phyloP scores from a whole-genome alignment of 768 basidiomycete species.

The Leccinellum luteum region DNA sequence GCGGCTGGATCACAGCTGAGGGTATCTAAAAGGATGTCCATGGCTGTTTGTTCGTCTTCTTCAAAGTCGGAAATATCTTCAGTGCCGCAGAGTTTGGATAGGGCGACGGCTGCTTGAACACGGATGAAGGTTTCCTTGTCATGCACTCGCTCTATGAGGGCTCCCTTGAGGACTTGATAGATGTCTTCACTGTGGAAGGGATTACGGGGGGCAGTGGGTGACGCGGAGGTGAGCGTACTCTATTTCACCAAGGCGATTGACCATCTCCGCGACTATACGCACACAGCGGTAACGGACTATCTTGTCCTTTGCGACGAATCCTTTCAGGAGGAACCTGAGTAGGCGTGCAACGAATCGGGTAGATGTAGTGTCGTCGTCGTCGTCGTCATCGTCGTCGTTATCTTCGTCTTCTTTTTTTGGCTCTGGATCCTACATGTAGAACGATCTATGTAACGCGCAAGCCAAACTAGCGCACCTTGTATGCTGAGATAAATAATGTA shows the following conservation, averaged over 20 bases:
- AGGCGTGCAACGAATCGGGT: constrained; percentile 68
- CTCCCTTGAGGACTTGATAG: constrained; percentile 57
- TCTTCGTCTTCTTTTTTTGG: constrained; percentile 31
- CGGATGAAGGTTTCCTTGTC: constrained; percentile 82
- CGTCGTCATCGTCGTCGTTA: constrained; percentile 43
- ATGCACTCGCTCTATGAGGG: constrained; percentile 65
- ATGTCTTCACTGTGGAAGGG: constrained; percentile 62
- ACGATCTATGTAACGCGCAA: not conserved
- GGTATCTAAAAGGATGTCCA: constrained; percentile 63
- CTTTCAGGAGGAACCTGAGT: constrained; percentile 69
- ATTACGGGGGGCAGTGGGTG: not conserved
- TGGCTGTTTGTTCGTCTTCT: constrained; percentile 42
- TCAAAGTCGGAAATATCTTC: constrained; percentile 63
- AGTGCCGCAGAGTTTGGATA: constrained; percentile 71
- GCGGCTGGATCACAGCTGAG: constrained; percentile 71
- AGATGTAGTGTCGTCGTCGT: constrained; percentile 65
- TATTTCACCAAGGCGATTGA: constrained; percentile 76
- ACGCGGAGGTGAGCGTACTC: constrained; percentile 53
- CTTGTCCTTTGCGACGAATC: constrained; percentile 87
- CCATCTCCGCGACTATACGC: constrained; percentile 75
- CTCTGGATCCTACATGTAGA: constrained; percentile 27
- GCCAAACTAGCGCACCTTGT: constrained; percentile 51
- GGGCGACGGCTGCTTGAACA: constrained; percentile 74
- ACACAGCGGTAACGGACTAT: constrained; percentile 76
- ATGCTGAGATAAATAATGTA: constrained; percentile 76